phyloP scores from a whole-genome alignment of 805 yeast species.

The Candida palmyrensis region DNA sequence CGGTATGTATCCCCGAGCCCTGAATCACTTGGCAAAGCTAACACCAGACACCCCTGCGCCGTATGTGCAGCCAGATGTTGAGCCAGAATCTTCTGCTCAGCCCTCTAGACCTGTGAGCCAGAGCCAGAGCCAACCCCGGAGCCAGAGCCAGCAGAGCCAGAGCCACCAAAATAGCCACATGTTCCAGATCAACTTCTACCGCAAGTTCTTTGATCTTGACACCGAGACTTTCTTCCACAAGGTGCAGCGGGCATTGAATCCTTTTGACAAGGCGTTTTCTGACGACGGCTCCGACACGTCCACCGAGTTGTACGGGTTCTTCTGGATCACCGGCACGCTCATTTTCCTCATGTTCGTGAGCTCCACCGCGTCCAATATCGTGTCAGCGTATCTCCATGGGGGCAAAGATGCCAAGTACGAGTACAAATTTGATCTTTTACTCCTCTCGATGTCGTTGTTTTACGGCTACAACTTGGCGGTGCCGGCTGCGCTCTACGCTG shows the following conservation, averaged over 20 bases:
- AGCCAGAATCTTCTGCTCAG: constrained; percentile 1
- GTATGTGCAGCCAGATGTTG: constrained; percentile 7
- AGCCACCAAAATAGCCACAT: constrained; percentile 29
- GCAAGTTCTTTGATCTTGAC: constrained; percentile 65
- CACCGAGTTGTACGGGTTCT: constrained; percentile 76
- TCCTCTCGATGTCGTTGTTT: constrained; percentile 64
- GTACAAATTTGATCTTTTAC: constrained; percentile 56
- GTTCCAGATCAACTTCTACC: constrained; percentile 54
- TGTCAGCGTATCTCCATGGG: constrained; percentile 52
- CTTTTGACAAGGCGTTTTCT: constrained; percentile 29
- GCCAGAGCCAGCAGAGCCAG: constrained; percentile 23
- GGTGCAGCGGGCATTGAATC: constrained; percentile 53
- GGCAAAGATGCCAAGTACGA: constrained; percentile 41
- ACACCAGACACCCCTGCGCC: constrained; percentile 8
- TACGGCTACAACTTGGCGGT: constrained; percentile 70
- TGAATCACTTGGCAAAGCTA: neutral
- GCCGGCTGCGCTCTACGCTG: constrained; percentile 53
- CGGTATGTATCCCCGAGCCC: constrained; percentile 8
- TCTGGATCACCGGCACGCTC: constrained; percentile 87
- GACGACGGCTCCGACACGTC: constrained; percentile 12
- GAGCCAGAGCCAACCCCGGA: constrained; percentile 3
- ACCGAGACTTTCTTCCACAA: constrained; percentile 56
- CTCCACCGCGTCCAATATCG: constrained; percentile 60
- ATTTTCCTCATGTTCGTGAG: constrained; percentile 71
- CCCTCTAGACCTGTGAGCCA: neutral